These are phyloP conservation scores for Cystofilobasidium capitatum DNA, from an alignment of 768 basidiomycete genomes.

Conservation along the genomic window DNA sequence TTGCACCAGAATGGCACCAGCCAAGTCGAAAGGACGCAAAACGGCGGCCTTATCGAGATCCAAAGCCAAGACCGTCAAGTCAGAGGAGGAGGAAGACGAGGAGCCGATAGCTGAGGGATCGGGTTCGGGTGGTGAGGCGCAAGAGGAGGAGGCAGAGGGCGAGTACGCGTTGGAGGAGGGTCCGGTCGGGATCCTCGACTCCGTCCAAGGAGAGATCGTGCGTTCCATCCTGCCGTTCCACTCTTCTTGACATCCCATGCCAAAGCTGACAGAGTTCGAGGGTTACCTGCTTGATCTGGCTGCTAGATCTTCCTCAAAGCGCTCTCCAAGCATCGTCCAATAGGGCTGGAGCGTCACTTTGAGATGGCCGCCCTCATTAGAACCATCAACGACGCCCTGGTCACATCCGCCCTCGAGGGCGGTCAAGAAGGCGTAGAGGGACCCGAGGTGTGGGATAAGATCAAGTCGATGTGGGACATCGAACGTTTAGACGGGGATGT, in stretches of 20 bases:
- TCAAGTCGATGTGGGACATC: slow-evolving; percentile 8
- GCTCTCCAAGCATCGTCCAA: neutral
- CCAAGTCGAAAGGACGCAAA: neutral
- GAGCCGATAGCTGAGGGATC: slow-evolving; percentile 32
- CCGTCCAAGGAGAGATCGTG: slow-evolving; percentile 5
- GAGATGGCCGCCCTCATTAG: slow-evolving; percentile 2
- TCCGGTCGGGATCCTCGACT: neutral
- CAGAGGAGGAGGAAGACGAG: slow-evolving; percentile 16
- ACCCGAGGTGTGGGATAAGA: slow-evolving; percentile 8
- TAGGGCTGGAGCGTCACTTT: slow-evolving; percentile 3
- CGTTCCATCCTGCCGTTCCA: neutral
- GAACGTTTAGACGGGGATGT: slow-evolving; percentile 5
- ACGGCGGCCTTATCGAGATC: slow-evolving; percentile 33
- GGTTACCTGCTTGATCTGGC: neutral
- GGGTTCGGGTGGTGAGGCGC: slow-evolving; percentile 17
- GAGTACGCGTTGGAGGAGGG: neutral
- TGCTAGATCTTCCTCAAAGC: slow-evolving; percentile 1
- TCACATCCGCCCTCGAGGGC: neutral
- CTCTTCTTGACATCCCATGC: neutral
- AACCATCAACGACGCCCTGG: neutral
- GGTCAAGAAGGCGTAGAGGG: neutral
- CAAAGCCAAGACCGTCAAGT: slow-evolving; percentile 28
- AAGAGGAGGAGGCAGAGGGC: neutral
- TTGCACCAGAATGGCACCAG: neutral
- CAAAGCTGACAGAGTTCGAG: too few species aligned